Evolutionary conservation across 129 eudicot genomes (phyloP), one percentile per base, ranked within the genome.

Genomic region (Gnaphalium uliginosum): DNA sequence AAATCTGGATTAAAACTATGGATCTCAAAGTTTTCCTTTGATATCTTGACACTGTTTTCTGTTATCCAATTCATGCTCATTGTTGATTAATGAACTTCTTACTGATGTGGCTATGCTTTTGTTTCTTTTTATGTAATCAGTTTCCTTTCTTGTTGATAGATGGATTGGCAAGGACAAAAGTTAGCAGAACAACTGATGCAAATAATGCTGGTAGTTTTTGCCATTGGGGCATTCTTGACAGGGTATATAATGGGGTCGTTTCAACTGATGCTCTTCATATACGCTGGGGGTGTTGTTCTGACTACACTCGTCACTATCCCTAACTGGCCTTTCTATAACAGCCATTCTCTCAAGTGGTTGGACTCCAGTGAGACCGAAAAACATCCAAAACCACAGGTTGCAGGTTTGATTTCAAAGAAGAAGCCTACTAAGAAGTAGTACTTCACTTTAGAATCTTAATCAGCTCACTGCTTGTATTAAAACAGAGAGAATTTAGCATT

Each of bases 91-190:
- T 37, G 46, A 37, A 37, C 46, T 37, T 37, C 9, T 37, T 8
- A 9, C 8, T 37, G 46, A 9, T 37, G 0, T 17, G 32, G 59
- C 25, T 25, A 29, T 26, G 21, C 14, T 53, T 6, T 23, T 76
- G 62, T 76, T 67, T 11, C 32, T 29, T 66, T 17, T 22, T 7
- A 27, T 27, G 27, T 57, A 9, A 68, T 69, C 8, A 1, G 29
- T 27, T 59, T 15, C 18, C n/a, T 4, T 4, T 57, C 1, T 6
- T n/a, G 25, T 51, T 58, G 57, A 74, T 61, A 75, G 80, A 75
- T 81, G 84, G 81, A 81, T 62, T 81, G 84, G 84, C 81, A 81
- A 75, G 84, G 80, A 27, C 81, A 81, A 75, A 81, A 75, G 77
- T 24, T 81, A 32, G 77, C 77, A 4, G 84, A 81, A 46, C 84